Conservation (phyloP, 2,329 filamentous ascomycete genomes). For the Hyphodiscus sp. region DNA sequence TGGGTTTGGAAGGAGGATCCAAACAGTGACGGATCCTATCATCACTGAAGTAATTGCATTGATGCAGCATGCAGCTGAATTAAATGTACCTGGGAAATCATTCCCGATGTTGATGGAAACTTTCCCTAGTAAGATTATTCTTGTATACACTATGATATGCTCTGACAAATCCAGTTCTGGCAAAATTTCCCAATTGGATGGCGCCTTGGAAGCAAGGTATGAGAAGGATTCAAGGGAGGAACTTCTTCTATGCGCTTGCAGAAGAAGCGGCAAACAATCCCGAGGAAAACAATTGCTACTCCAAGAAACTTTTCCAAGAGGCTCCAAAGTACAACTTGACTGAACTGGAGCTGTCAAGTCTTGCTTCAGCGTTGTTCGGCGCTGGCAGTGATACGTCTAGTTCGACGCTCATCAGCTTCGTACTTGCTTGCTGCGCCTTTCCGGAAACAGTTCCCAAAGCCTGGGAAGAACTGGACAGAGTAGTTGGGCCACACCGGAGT, state of each 20-base stretch:
- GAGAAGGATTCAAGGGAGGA: background rate
- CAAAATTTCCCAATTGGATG: background rate
- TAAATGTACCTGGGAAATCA: slow-evolving; percentile 11
- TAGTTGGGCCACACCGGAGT: too few relatives aligned
- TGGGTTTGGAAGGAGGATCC: too few relatives aligned
- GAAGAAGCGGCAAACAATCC: slow-evolving; percentile 8
- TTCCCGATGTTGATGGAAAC: slow-evolving; percentile 14
- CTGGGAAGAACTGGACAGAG: too few relatives aligned
- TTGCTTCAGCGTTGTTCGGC: slow-evolving; percentile 36
- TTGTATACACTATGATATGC: too few relatives aligned
- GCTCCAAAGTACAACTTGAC: too few relatives aligned
- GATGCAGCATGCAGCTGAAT: slow-evolving; percentile 11
- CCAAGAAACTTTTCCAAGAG: too few relatives aligned
- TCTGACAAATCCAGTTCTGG: too few relatives aligned
- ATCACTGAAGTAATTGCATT: too few relatives aligned
- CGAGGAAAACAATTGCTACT: background rate
- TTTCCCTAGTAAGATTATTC: slow-evolving; percentile 11
- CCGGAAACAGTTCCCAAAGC: slow-evolving; percentile 1
- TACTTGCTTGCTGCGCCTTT: slow-evolving; percentile 32
- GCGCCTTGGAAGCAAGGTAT: slow-evolving; percentile 7
- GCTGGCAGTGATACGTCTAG: slow-evolving; percentile 30
- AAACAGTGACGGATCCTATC: too few relatives aligned
- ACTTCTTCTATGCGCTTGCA: slow-evolving; percentile 10
- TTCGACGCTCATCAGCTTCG: slow-evolving; percentile 28
- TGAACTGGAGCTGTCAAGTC: background rate